These are phyloP conservation scores for Lasiosphaeria hispida DNA, from an alignment of 495 filamentous ascomycete genomes.

Conservation along the genomic window DNA sequence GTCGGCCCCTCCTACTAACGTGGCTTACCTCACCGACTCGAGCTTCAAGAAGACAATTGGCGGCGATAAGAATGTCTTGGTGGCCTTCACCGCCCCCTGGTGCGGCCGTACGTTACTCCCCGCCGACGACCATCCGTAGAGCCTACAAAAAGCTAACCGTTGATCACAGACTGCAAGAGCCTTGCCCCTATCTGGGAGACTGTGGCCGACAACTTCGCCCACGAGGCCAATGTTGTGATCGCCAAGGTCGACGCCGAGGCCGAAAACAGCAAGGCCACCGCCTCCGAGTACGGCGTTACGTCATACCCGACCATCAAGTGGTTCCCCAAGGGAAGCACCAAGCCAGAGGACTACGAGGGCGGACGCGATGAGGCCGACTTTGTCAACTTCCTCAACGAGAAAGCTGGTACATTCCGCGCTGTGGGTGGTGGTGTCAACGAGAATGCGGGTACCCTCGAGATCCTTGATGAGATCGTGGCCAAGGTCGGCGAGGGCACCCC, in stretches of 20 bases:
- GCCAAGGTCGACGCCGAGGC: conserved; percentile 95
- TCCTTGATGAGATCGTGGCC: conserved; percentile 68
- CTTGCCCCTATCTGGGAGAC: conserved; percentile 90
- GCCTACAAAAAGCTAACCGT: conserved; percentile 24
- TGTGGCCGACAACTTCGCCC: conserved; percentile 76
- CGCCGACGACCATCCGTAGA: neutral
- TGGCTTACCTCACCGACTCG: conserved; percentile 75
- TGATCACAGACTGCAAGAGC: conserved; percentile 83
- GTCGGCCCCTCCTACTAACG: conserved; percentile 62
- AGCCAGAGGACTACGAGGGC: conserved; percentile 68
- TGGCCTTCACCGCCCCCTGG: conserved; percentile 96
- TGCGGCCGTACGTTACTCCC: conserved; percentile 77
- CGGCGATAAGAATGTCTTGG: conserved; percentile 83
- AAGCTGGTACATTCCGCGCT: conserved; percentile 83
- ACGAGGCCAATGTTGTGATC: conserved; percentile 74
- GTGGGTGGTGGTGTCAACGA: conserved; percentile 78
- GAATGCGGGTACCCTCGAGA: conserved; percentile 76
- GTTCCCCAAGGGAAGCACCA: conserved; percentile 85
- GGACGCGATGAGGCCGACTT: conserved; percentile 77
- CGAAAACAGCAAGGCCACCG: conserved; percentile 73
- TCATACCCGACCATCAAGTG: conserved; percentile 97
- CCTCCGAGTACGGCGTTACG: conserved; percentile 71
- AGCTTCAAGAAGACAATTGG: conserved; percentile 78
- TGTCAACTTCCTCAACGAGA: conserved; percentile 79
- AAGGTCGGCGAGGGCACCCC: conserved; percentile 60